Base-by-base conservation (phyloP, 768 basidiomycete genomes). In the Pleurotus tuber-regium region DNA sequence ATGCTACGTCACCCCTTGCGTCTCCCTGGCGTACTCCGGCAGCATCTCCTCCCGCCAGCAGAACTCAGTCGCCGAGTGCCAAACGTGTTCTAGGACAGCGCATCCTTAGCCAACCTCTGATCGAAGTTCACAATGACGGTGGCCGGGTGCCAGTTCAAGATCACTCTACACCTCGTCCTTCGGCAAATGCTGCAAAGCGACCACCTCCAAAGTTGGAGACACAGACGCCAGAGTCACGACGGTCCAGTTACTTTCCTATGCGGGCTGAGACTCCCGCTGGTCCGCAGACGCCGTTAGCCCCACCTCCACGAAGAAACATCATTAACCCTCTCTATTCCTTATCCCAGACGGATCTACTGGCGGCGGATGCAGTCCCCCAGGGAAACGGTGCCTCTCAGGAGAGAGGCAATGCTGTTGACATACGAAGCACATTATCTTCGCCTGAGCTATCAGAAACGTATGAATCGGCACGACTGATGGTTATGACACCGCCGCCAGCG, bases 251-350 rank as follows among this genome's bases (percentile, higher is more conserved):
- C 38, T 66, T 78, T 31, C 80, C 81, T 18, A 55, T 70, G 28
- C 82, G 87, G 12, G 83, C 79, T 11, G 84, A 85, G 54, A 88
- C 85, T 0, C 89, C 88, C 10, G 63, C 71, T 11, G 79, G 75
- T 8, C 81, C 75, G 18, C 67, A 83, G 54, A 80, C 76, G 1
- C 83, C 86, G 18, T 72, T 90, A 16, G 72, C 82, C 2, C 88
- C 86, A 29, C 81, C 88, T 4, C 87, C 88, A 8, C 73, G 82
- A 42, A 76, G 74, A 57, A 67, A 74, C 57, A 64, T 76, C 24
- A 63, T 77, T 51, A 78, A 73, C 48, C 67, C 77, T 7, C 61
- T 75, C 16, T 77, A 76, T 57, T 86, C 84, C 11, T 65, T 73
- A 30, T 87, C 85, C 2, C 83, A 85, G 57, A 79, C 79, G 4